These are phyloP conservation scores for Fusarium staphyleae DNA, from an alignment of 2,329 filamentous ascomycete genomes.

Conservation along the genomic window DNA sequence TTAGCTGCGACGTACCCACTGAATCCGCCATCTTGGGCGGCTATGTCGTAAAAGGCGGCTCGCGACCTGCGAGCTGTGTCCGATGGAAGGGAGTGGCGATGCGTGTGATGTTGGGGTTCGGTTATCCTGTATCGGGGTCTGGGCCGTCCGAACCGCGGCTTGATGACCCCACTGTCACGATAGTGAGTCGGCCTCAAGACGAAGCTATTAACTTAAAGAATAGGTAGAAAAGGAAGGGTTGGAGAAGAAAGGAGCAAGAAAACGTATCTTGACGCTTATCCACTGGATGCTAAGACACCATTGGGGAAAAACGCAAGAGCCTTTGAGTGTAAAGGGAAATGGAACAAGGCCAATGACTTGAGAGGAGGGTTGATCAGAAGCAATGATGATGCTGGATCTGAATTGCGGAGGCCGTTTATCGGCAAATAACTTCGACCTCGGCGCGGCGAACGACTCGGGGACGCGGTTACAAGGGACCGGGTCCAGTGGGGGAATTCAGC, in stretches of 20 bases:
- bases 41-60: slow-evolving; percentile 19
- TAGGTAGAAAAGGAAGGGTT: not conserved
- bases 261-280: slow-evolving; percentile 16
- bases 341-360: slow-evolving; percentile 13
- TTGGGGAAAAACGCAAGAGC: slow-evolving; percentile 30
- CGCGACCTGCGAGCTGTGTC: slow-evolving; percentile 26
- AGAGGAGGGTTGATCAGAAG: slow-evolving; percentile 25
- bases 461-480: slow-evolving; percentile 28
- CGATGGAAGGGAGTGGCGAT: slow-evolving; percentile 24
- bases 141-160: slow-evolving; percentile 41
- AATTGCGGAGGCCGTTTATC: slow-evolving; percentile 31
- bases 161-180: slow-evolving; percentile 40
- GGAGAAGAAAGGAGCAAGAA: slow-evolving; percentile 8
- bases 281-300: slow-evolving; percentile 33
- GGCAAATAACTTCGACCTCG: slow-evolving; percentile 33
- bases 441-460: slow-evolving; percentile 26
- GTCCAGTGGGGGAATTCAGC: slow-evolving; percentile 20
- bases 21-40: slow-evolving; percentile 41
- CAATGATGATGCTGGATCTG: slow-evolving; percentile 31
- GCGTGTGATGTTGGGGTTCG: slow-evolving; percentile 21
- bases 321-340: slow-evolving; percentile 13
- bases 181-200: slow-evolving; percentile 1
- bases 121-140: slow-evolving; percentile 40
- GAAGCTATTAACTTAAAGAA: slow-evolving; percentile 8
- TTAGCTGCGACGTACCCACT: slow-evolving; percentile 38